Base-by-base conservation (phyloP, 1,284 basidiomycete species). In the Ceratobasidium sp. region DNA sequence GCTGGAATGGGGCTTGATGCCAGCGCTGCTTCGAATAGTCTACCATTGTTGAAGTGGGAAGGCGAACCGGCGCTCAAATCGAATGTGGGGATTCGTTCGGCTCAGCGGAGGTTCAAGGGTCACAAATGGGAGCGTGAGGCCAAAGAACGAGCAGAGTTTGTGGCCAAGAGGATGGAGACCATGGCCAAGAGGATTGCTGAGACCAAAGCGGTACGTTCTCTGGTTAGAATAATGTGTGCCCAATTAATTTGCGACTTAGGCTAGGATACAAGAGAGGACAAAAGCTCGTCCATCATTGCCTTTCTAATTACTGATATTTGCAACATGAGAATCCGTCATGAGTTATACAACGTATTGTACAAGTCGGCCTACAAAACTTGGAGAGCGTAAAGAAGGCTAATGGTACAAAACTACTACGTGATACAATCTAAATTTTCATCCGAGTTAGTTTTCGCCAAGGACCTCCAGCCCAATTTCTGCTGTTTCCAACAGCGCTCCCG, bases 71-170 rank as follows among this genome's bases (percentile, higher is more conserved):
- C 46, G 16, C 46, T 53, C 0, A 59, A 58, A 49, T 53, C 52
- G 30, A 41, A 50, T 8, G 41, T 83, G 72, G 81, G 83, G 59
- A 77, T 91, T 29, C 62, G 62, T 19, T 66, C 62, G 25, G 46
- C 62, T 14, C 85, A 81, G 70, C 87, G 83, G 82, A 87, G 85
- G 80, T 91, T 92, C 84, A 92, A 91, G 81, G 90, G 90, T 23
- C 89, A 91, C 81, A 88, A 85, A 74, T 90, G 87, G 87, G 87
- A 91, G 78, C 69, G 68, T 53, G 68, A 69, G 39, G 52, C 67
- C 21, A 57, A 69, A 57, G 59, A 73, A 66, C 44, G 50, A 14
- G 57, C 64, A 14, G 67, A 70, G 36, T 57, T 64, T 49, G 59
- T 69, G 25, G 59, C 70, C 30, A 60, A 71, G 23, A 62, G 53